Evolutionary conservation across 2,329 filamentous ascomycete species (phyloP).

Genomic region (Penicillium sp.): DNA sequence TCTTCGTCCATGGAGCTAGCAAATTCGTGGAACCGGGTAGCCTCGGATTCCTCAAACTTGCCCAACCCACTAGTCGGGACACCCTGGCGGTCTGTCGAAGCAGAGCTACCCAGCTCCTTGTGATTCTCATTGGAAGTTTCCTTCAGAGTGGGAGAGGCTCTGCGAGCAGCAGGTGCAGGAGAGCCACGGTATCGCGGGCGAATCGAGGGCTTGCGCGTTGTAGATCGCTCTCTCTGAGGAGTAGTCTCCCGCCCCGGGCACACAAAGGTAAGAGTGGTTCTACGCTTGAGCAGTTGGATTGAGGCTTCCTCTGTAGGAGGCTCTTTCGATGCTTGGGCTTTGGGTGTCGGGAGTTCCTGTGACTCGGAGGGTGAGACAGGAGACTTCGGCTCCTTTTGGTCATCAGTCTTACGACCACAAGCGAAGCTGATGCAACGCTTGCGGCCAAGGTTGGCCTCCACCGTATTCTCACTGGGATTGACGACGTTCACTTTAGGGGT

Average conservation of each 20-base stretch:
- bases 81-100: constrained; percentile 22
- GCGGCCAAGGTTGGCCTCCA: constrained; percentile 66
- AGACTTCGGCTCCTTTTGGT: constrained; percentile 35
- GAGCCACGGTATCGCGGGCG: constrained; percentile 39
- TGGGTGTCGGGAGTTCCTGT: constrained; percentile 27
- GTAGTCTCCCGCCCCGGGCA: constrained; percentile 43
- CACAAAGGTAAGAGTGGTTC: constrained; percentile 48
- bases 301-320: constrained; percentile 10
- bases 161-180: constrained; percentile 41
- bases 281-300: constrained; percentile 39
- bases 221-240: constrained; percentile 29
- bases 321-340: constrained; percentile 12
- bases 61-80: constrained; percentile 39
- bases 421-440: constrained; percentile 93
- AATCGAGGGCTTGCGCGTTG: constrained; percentile 22
- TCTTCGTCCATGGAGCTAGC: constrained; percentile 77
- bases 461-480: constrained; percentile 53
- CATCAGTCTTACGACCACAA: constrained; percentile 65
- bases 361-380: constrained; percentile 23
- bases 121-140: neutral
- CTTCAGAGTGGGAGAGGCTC: constrained; percentile 23
- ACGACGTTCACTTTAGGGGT: constrained; percentile 28
- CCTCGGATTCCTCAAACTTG: constrained; percentile 44
- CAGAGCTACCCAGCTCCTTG: constrained; percentile 16
- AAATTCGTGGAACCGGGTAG: constrained; percentile 77